Evolutionary conservation across 306 rosid species (phyloP), one percentile per base, ranked within the genome.

Genomic region (Luffa acutangula): DNA sequence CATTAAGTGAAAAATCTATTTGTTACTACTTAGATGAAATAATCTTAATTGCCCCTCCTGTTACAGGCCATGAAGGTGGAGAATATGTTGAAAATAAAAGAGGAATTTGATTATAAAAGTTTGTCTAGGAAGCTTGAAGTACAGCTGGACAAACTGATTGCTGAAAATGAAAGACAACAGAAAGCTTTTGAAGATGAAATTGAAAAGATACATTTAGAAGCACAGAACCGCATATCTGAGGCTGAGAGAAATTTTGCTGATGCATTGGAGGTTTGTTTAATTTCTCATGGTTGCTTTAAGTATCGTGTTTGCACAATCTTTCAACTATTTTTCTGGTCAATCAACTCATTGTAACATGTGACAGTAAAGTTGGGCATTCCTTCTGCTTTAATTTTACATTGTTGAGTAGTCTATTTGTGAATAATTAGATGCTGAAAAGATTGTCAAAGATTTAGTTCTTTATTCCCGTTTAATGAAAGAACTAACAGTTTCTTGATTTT

Each of bases 91-190:
- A 95, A 88, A 83, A 95, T 95, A 82, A 95, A 95, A 85, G 99
- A 95, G 85, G 99, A 95, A 85, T 95, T 95, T 87, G 99, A 93
- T 88, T 93, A 93, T 88, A 95, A 91, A 89, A 91, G 99, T 80
- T 86, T 95, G 87, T 91, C 97, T 17, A 87, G 95, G 57, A 95
- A 85, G 85, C 97, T 95, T 88, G 99, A 93, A 80, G 67, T 95
- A 75, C 97, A 93, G 82, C 69, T 95, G 81, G 99, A 95, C 86
- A 90, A 83, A 90, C 93, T 93, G 76, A 93, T 91, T 84, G 97
- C 88, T 9, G 96, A 93, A 84, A 95, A 93, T 85, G 99, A 95
- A 88, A 89, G 99, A 85, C 97, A 90, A 85, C 93, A 89, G 75
- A 95, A 93, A 88, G 65, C 85, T 82, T 95, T 89, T 63, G 97